Evolutionary conservation across 2,329 filamentous ascomycete species (phyloP).

Genomic region (Mycosphaerella sp.): DNA sequence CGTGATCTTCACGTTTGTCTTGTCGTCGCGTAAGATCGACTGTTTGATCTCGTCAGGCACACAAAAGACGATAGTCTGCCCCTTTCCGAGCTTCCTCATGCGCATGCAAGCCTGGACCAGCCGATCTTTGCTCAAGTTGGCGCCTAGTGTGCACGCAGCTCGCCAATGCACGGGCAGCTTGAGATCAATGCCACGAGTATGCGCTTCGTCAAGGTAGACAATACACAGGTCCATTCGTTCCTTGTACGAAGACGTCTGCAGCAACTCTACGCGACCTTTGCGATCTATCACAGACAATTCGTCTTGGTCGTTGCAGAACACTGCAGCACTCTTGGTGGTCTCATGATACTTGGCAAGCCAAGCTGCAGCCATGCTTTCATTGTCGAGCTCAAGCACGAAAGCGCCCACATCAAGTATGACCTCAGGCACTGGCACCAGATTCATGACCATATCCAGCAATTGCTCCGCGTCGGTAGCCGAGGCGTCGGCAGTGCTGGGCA

Average conservation of each 20-base stretch:
- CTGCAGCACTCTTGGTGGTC: slow-evolving; percentile 38
- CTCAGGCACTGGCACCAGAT: slow-evolving; percentile 38
- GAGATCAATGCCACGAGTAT: slow-evolving; percentile 65
- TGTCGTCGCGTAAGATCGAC: slow-evolving; percentile 41
- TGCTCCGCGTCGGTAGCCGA: slow-evolving; percentile 17
- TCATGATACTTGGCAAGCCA: slow-evolving; percentile 46
- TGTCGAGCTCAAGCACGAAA: slow-evolving; percentile 60
- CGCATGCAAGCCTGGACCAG: slow-evolving; percentile 67
- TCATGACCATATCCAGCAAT: slow-evolving; percentile 45
- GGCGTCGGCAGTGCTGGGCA: not conserved
- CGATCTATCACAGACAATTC: slow-evolving; percentile 51
- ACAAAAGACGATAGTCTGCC: slow-evolving; percentile 60
- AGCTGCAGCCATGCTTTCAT: slow-evolving; percentile 46
- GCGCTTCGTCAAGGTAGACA: slow-evolving; percentile 63
- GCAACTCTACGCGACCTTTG: slow-evolving; percentile 40
- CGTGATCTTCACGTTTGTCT: slow-evolving; percentile 34
- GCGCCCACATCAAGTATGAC: slow-evolving; percentile 69
- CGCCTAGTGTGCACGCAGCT: slow-evolving; percentile 62
- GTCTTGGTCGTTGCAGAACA: slow-evolving; percentile 56
- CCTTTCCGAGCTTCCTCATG: slow-evolving; percentile 61
- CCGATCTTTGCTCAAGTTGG: slow-evolving; percentile 60
- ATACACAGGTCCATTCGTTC: slow-evolving; percentile 54
- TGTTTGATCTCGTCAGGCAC: slow-evolving; percentile 53
- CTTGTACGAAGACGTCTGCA: slow-evolving; percentile 55
- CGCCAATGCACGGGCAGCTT: slow-evolving; percentile 53